A percentile compares a stretch with the other conserved stretches of the same genome.
Evolutionary conservation across 768 basidiomycete species (phyloP).

Genomic region (Auricularia sp.): DNA sequence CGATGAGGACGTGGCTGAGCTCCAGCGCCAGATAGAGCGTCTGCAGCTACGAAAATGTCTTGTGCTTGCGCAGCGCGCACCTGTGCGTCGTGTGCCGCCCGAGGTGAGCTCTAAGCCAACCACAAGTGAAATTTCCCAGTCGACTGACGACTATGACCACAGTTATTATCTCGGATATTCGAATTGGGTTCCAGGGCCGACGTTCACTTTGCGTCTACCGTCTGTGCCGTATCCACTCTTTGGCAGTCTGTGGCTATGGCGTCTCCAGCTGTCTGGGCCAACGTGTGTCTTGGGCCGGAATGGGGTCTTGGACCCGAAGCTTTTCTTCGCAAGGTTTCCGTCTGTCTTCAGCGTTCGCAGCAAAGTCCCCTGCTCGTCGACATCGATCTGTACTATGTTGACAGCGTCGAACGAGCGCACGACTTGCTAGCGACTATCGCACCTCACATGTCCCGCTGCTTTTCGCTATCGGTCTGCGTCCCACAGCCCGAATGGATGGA

Average conservation of each 20-base stretch:
- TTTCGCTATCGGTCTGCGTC: slow-evolving; percentile 19
- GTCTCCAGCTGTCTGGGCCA: not conserved
- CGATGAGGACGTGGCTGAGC: not conserved
- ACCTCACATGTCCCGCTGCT: slow-evolving; percentile 21
- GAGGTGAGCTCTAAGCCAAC: not conserved
- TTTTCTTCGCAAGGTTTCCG: slow-evolving; percentile 18
- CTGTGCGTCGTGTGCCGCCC: not conserved
- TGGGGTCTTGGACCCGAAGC: slow-evolving; percentile 7
- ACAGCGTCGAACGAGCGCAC: slow-evolving; percentile 13
- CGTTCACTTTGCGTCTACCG: not conserved
- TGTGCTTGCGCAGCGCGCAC: not conserved
- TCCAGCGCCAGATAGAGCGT: not conserved
- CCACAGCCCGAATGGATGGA: slow-evolving; percentile 20
- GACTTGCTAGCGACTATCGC: slow-evolving; percentile 17
- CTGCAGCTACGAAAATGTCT: not conserved
- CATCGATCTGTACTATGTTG: slow-evolving; percentile 18
- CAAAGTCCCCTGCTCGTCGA: slow-evolving; percentile 19
- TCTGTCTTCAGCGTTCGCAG: slow-evolving; percentile 18
- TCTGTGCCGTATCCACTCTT: not conserved
- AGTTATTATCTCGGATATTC: not conserved
- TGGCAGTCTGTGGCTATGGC: not conserved
- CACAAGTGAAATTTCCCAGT: not conserved
- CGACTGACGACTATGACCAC: not conserved
- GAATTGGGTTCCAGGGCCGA: not conserved
- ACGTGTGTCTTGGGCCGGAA: not conserved